These are phyloP conservation scores for Tricholoma sp. DNA, from an alignment of 768 basidiomycete genomes.

Conservation along the genomic window DNA sequence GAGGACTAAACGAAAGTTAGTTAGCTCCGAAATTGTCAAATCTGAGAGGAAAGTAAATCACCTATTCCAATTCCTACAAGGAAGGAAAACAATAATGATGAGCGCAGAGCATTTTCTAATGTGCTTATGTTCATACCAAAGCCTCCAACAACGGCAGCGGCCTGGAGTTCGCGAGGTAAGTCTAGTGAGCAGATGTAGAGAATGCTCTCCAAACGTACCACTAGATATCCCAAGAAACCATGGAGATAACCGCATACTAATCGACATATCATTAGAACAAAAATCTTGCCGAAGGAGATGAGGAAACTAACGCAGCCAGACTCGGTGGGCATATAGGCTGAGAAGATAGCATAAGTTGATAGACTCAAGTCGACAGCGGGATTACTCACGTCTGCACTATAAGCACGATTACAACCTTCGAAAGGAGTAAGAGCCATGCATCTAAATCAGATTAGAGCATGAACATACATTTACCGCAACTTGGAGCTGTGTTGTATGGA, in stretches of 20 bases:
- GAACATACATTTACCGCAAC: constrained; percentile 35
- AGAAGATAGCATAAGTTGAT: not conserved
- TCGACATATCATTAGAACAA: not conserved
- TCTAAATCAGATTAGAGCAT: not conserved
- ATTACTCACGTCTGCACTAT: constrained; percentile 37
- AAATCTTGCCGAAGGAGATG: not conserved
- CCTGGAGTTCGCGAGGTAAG: constrained; percentile 14
- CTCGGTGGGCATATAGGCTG: constrained; percentile 40
- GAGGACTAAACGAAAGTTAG: constrained; percentile 16
- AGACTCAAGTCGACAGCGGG: not conserved
- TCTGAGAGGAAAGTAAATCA: constrained; percentile 8
- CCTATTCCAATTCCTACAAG: constrained; percentile 27
- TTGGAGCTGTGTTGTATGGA: constrained; percentile 28
- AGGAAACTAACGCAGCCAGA: constrained; percentile 39
- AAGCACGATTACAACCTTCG: constrained; percentile 36
- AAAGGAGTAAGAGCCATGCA: not conserved
- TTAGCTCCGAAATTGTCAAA: not conserved
- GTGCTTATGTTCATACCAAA: constrained; percentile 25
- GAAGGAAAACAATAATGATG: not conserved
- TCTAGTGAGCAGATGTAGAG: not conserved
- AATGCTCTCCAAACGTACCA: constrained; percentile 17
- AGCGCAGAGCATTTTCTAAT: not conserved
- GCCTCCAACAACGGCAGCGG: constrained; percentile 30
- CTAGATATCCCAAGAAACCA: constrained; percentile 30
- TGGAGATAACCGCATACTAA: constrained; percentile 33